Conservation (phyloP, 2,329 filamentous ascomycete genomes). For the Amauroascus verrucosus region DNA sequence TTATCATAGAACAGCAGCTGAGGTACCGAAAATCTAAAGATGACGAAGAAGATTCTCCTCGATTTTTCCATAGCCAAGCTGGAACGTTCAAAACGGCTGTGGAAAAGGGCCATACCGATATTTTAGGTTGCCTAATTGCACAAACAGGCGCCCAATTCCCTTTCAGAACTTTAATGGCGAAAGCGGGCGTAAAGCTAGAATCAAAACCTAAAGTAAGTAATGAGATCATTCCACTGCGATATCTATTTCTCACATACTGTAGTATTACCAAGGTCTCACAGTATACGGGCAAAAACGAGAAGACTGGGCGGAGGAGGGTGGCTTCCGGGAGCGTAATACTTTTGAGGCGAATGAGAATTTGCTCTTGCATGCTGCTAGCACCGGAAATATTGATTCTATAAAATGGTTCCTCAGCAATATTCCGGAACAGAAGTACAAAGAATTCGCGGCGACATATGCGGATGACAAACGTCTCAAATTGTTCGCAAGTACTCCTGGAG, state of each 20-base stretch:
- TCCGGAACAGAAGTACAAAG: conserved; percentile 55
- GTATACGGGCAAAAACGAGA: conserved; percentile 60
- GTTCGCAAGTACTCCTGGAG: conserved; percentile 49
- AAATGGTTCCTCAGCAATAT: conserved; percentile 70
- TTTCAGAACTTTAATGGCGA: conserved; percentile 53
- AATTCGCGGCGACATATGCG: conserved; percentile 54
- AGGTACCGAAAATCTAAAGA: conserved; percentile 32
- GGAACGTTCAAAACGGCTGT: conserved; percentile 31
- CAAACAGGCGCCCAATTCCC: conserved; percentile 57
- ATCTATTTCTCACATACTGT: conserved; percentile 16
- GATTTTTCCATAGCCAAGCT: conserved; percentile 19
- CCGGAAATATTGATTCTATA: conserved; percentile 54
- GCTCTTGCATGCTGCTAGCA: conserved; percentile 25
- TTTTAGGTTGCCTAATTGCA: conserved; percentile 55
- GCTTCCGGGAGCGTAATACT: not conserved
- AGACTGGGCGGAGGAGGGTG: conserved; percentile 59
- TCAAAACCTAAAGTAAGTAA: conserved; percentile 34
- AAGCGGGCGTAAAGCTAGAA: conserved; percentile 51
- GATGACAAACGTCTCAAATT: conserved; percentile 54
- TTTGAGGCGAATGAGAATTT: conserved; percentile 15
- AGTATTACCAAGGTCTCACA: conserved; percentile 62
- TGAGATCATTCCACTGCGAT: not conserved
- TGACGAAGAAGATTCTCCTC: conserved; percentile 20
- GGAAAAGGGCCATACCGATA: conserved; percentile 40
- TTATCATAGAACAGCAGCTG: conserved; percentile 44